A percentile compares a stretch with the other conserved stretches of the same genome.
Conservation (phyloP, 768 basidiomycete genomes). For the Hericium erinaceus region DNA sequence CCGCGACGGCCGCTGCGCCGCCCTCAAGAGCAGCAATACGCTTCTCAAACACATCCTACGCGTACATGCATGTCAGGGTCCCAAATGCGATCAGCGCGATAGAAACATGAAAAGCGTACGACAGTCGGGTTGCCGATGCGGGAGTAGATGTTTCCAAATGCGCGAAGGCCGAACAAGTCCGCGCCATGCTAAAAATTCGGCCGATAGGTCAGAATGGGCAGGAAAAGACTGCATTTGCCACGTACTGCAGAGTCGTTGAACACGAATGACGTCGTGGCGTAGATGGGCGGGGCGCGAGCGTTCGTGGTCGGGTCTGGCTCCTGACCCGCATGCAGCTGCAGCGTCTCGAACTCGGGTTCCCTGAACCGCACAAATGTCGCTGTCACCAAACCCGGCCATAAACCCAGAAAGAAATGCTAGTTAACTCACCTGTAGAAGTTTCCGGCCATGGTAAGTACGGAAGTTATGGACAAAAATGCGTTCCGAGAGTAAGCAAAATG, state of each 20-base stretch:
- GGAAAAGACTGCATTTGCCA: neutral
- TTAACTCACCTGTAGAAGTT: neutral
- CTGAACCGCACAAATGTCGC: conserved; percentile 11
- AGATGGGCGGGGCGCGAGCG: conserved; percentile 73
- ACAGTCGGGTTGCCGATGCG: conserved; percentile 63
- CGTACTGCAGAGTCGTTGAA: conserved; percentile 63
- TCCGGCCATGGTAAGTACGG: too few species aligned
- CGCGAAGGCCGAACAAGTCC: conserved; percentile 57
- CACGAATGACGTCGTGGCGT: conserved; percentile 60
- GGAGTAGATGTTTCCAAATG: conserved; percentile 54
- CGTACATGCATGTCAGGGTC: neutral
- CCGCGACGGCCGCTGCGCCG: conserved; percentile 66
- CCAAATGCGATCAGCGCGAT: neutral
- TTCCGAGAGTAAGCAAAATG: too few species aligned
- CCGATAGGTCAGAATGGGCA: neutral
- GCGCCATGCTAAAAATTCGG: conserved; percentile 46
- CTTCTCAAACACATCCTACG: conserved; percentile 68
- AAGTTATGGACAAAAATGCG: too few species aligned
- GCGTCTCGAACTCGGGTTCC: conserved; percentile 65
- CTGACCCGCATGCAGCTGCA: conserved; percentile 75
- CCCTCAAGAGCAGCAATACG: conserved; percentile 77
- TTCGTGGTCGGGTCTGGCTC: conserved; percentile 52
- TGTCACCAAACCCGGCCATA: neutral
- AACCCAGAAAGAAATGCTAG: neutral
- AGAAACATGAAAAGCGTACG: conserved; percentile 25